phyloP scores from a whole-genome alignment of 805 yeast species.

The Yarrowia sp. region DNA sequence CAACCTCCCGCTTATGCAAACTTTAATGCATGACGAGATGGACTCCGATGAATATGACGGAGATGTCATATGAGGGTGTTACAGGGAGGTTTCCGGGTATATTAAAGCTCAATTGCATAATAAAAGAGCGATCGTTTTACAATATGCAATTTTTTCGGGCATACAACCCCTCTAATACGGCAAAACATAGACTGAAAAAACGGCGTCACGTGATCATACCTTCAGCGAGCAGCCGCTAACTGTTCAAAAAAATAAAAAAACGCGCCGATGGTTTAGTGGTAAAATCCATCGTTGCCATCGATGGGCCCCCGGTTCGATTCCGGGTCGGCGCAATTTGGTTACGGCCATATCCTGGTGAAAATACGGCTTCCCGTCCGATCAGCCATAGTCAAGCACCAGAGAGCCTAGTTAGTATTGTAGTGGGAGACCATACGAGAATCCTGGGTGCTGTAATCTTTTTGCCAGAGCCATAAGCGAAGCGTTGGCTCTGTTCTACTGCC shows the following conservation, averaged over 20 bases:
- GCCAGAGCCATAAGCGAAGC: too few species aligned
- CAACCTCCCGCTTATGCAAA: too few species aligned
- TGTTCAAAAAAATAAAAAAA: background rate
- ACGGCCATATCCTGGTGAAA: slow-evolving; percentile 19
- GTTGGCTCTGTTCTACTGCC: too few species aligned
- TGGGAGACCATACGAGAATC: slow-evolving; percentile 22
- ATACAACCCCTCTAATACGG: too few species aligned
- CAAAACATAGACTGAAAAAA: too few species aligned
- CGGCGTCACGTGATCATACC: background rate
- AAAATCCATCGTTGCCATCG: slow-evolving; percentile 23
- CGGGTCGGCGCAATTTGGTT: slow-evolving; percentile 21
- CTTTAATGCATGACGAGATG: too few species aligned
- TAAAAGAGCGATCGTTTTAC: too few species aligned
- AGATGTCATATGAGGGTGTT: too few species aligned
- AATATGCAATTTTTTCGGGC: too few species aligned
- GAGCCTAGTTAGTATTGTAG: slow-evolving; percentile 21
- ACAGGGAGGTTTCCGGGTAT: too few species aligned
- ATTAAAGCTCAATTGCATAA: too few species aligned
- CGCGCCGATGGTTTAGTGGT: slow-evolving; percentile 23
- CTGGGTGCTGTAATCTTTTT: slow-evolving; percentile 10
- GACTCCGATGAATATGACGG: too few species aligned
- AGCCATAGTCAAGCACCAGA: slow-evolving; percentile 20
- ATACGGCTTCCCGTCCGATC: slow-evolving; percentile 22
- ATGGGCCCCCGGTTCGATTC: slow-evolving; percentile 25
- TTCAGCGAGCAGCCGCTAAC: background rate